These are phyloP conservation scores for Penicillium verhagenii DNA, from an alignment of 495 filamentous ascomycete genomes.

Conservation along the genomic window DNA sequence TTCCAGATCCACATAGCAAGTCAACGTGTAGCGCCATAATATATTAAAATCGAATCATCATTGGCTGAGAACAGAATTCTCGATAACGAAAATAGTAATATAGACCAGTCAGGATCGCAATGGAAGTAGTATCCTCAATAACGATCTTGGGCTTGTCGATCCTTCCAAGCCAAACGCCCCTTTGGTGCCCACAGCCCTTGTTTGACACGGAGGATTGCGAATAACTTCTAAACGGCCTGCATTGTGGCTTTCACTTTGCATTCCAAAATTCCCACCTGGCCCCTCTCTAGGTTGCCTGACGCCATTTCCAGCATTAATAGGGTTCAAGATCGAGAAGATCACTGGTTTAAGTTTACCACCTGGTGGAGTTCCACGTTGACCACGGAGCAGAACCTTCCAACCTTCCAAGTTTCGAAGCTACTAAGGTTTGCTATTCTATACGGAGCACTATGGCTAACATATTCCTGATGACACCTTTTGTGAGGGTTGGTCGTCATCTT, in stretches of 20 bases:
- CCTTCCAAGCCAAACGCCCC: neutral
- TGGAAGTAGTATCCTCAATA: neutral
- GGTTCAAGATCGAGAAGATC: constrained; percentile 16
- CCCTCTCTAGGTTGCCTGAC: neutral
- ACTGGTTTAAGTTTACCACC: constrained; percentile 12
- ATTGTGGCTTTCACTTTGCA: constrained; percentile 1
- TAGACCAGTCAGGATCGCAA: neutral
- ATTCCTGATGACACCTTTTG: neutral
- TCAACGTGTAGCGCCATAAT: neutral
- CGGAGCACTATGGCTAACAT: neutral
- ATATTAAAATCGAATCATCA: neutral
- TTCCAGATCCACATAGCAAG: constrained; percentile 1
- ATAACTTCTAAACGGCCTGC: neutral
- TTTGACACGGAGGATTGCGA: neutral
- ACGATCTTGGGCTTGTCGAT: constrained; percentile 8
- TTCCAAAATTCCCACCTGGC: no score
- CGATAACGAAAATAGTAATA: neutral
- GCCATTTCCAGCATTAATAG: neutral
- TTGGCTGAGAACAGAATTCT: constrained; percentile 3
- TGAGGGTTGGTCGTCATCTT: constrained; percentile 6
- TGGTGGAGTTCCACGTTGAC: constrained; percentile 28
- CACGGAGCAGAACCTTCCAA: no score
- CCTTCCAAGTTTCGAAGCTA: no score
- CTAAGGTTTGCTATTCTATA: neutral
- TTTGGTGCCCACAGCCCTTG: neutral